phyloP scores from a whole-genome alignment of 257 asterid species.

The Solanum sitiens region DNA sequence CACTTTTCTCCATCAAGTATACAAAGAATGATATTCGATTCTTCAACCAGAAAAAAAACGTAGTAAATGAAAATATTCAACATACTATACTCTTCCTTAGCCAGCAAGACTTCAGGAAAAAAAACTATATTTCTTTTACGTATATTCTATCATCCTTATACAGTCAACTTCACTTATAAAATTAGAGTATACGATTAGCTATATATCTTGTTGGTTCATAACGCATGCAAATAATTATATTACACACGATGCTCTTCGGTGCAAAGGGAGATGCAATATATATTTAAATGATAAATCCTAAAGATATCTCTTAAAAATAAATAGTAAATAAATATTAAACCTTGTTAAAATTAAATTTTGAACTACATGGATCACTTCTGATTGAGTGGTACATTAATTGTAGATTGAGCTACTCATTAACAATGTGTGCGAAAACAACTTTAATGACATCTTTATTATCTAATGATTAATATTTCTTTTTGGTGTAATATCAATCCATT shows the following conservation, averaged over 20 bases:
- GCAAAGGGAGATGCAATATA: not conserved
- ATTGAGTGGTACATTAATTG: not conserved
- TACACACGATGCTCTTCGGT: not conserved
- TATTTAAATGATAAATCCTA: not conserved
- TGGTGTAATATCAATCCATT: too few species aligned
- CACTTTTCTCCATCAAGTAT: not conserved
- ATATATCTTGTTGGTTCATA: not conserved
- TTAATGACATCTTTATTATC: not conserved
- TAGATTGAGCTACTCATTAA: not conserved
- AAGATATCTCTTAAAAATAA: not conserved
- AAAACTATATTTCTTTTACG: not conserved
- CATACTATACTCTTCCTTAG: conserved; percentile 3
- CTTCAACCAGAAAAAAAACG: not conserved
- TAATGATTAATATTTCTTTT: not conserved
- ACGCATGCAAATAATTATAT: not conserved
- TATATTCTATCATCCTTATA: not conserved
- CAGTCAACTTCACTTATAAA: too few species aligned
- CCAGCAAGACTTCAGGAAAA: conserved; percentile 1
- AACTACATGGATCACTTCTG: not conserved
- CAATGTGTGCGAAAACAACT: not conserved
- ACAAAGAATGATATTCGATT: not conserved
- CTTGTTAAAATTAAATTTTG: not conserved
- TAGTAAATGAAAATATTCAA: not conserved
- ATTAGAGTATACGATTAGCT: too few species aligned
- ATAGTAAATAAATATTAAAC: not conserved